Evolutionary conservation across 805 yeast genomes (phyloP).

Genomic region (Kazachstania africana): DNA sequence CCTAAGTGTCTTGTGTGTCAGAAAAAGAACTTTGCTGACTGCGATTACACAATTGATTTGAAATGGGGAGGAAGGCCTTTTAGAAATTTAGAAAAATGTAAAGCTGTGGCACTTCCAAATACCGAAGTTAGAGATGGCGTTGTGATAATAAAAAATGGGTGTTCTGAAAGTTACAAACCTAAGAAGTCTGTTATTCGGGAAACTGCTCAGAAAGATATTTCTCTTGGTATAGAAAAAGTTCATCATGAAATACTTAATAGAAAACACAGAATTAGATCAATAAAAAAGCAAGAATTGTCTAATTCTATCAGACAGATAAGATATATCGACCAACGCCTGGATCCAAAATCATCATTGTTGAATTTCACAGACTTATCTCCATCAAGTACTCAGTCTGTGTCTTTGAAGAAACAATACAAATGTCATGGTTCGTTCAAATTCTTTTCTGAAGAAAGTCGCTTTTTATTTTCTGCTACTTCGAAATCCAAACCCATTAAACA

Average conservation of each 20-base stretch:
- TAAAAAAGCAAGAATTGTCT: neutral
- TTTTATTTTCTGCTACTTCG: slow-evolving; percentile 58
- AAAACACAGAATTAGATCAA: neutral
- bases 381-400: slow-evolving; percentile 44
- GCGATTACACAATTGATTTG: slow-evolving; percentile 54
- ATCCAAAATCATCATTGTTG: neutral
- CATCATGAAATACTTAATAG: neutral
- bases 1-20: slow-evolving; percentile 51
- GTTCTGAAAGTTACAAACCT: neutral
- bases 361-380: neutral
- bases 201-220: neutral
- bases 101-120: neutral
- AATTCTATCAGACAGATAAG: neutral
- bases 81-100: slow-evolving; percentile 28
- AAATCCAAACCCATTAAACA: slow-evolving; percentile 47
- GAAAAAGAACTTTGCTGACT: slow-evolving; percentile 29
- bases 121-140: slow-evolving; percentile 3
- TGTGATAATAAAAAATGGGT: neutral
- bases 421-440: slow-evolving; percentile 53
- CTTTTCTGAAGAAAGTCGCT: slow-evolving; percentile 50
- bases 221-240: neutral
- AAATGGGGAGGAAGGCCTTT: slow-evolving; percentile 67
- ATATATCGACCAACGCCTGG: neutral
- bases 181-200: neutral
- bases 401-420: slow-evolving; percentile 45